A percentile compares a stretch with the other conserved stretches of the same genome.
Conservation (phyloP, 2,329 filamentous ascomycete species). For the Massarina eburnea region DNA sequence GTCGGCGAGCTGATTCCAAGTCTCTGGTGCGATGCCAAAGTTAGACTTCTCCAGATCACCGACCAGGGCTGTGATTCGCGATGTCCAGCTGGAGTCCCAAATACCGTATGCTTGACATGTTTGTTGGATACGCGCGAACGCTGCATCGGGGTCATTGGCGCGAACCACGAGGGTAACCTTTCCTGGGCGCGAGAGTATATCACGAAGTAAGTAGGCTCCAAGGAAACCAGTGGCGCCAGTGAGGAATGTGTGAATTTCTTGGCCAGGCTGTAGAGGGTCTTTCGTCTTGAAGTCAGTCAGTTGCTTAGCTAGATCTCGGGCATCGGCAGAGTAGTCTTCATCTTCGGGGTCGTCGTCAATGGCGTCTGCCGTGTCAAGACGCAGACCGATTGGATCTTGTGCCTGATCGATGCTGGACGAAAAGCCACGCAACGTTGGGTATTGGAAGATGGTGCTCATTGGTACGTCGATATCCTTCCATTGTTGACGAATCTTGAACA, state of each 20-base stretch:
- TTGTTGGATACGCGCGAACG: slow-evolving; percentile 64
- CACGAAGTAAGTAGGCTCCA: slow-evolving; percentile 75
- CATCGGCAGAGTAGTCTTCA: slow-evolving; percentile 56
- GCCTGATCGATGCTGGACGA: slow-evolving; percentile 55
- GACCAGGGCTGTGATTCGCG: slow-evolving; percentile 66
- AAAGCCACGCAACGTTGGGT: slow-evolving; percentile 63
- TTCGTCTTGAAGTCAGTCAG: slow-evolving; percentile 45
- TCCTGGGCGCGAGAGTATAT: slow-evolving; percentile 67
- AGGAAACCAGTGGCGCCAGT: slow-evolving; percentile 92
- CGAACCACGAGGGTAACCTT: slow-evolving; percentile 77
- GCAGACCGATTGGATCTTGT: slow-evolving; percentile 52
- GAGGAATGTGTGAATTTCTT: slow-evolving; percentile 68
- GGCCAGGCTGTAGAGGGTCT: slow-evolving; percentile 44
- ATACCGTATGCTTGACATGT: slow-evolving; percentile 77
- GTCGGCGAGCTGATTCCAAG: slow-evolving; percentile 66
- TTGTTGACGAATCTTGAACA: slow-evolving; percentile 68
- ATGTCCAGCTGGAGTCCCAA: slow-evolving; percentile 71
- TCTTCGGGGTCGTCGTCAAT: slow-evolving; percentile 53
- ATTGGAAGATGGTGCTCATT: slow-evolving; percentile 70
- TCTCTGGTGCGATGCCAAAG: slow-evolving; percentile 68
- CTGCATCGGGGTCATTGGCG: slow-evolving; percentile 62
- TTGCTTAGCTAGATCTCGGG: slow-evolving; percentile 52
- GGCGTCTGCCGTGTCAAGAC: slow-evolving; percentile 42
- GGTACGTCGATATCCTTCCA: slow-evolving; percentile 66
- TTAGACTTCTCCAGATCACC: slow-evolving; percentile 74